A percentile compares a stretch with the other conserved stretches of the same genome.
Conservation (phyloP, 306 rosid genomes). For the Casuarina glauca region DNA sequence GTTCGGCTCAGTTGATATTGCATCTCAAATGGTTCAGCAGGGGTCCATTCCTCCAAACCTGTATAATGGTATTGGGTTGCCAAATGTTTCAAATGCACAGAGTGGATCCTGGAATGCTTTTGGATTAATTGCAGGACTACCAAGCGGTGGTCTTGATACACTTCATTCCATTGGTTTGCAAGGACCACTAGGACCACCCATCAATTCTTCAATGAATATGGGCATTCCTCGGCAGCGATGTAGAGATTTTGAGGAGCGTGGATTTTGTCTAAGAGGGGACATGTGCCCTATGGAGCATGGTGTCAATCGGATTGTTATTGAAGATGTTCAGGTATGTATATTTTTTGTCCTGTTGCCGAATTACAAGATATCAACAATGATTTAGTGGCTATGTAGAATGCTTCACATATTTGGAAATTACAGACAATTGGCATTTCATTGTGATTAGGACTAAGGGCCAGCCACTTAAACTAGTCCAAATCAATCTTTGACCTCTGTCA, state of each 20-base stretch:
- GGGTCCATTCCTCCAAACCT: slow-evolving; percentile 73
- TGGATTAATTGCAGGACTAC: slow-evolving; percentile 79
- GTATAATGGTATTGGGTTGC: slow-evolving; percentile 75
- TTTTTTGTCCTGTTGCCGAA: slow-evolving; percentile 21
- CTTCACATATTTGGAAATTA: not conserved
- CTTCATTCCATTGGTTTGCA: slow-evolving; percentile 86
- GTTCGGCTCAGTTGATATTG: slow-evolving; percentile 72
- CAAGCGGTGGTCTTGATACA: slow-evolving; percentile 81
- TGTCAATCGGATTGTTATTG: slow-evolving; percentile 90
- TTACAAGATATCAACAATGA: not conserved
- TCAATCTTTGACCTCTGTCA: not conserved
- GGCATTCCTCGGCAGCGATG: slow-evolving; percentile 86
- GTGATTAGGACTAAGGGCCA: not conserved
- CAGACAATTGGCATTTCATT: not conserved
- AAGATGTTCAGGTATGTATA: slow-evolving; percentile 90
- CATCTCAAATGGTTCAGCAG: slow-evolving; percentile 82
- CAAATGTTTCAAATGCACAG: slow-evolving; percentile 81
- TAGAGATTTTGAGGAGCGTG: slow-evolving; percentile 99
- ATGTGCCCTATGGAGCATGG: slow-evolving; percentile 99
- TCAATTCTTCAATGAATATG: slow-evolving; percentile 73
- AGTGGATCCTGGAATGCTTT: slow-evolving; percentile 84
- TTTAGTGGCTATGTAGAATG: slow-evolving; percentile 13
- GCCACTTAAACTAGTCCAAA: slow-evolving; percentile 5
- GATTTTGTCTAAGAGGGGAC: slow-evolving; percentile 98
- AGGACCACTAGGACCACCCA: slow-evolving; percentile 80